Base-by-base conservation (phyloP, 768 basidiomycete species). In the Tubosaeta sp. region DNA sequence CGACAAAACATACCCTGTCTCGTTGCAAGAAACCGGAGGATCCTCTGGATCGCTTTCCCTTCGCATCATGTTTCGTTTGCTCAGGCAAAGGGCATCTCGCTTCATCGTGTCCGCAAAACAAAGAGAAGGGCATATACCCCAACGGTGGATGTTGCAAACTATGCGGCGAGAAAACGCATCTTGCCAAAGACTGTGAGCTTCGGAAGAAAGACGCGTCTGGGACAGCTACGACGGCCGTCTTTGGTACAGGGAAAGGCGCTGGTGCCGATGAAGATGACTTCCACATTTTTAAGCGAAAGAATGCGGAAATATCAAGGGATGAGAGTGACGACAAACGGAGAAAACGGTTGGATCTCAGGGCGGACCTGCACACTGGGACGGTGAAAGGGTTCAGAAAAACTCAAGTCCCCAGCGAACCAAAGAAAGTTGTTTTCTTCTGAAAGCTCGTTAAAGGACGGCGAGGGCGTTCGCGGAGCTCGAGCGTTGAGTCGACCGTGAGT, bases 261-360 rank as follows among this genome's bases (percentile, higher is more conserved):
- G 91, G 92, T 21, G 86, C 94, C 9, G 94, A 97, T 64, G 94
- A 97, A 67, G 94, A 97, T 62, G 94, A 96, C 65, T 96, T 94
- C 70, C 93, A 94, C 66, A 74, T 75, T 1, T 77, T 93, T 66
- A 86, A 84, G 63, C 79, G 91, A 39, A 77, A 72, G 47, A 80
- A 74, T 40, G 70, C 66, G 10, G 82, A 85, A 52, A 73, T 90
- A 0, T 81, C 87, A 25, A 74, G 69, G 25, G 80, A 82, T 24
- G 83, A 86, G 60, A 65, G 61, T 39, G 74, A 74, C 35, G 74
- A 73, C 24, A 76, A 70, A 53, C 55, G 58, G 47, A 79, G 70
- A 63, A 73, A 73, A 42, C 57, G 56, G 53, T 64, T 73, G 1
- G 74, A 75, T 45, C 64, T 80, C 24, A 75, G 70, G 56, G 66